Percentiles rank a stretch among this genome's conserved stretches.
Conservation (phyloP, 2,329 filamentous ascomycete genomes). For the Aplosporella prunicola region DNA sequence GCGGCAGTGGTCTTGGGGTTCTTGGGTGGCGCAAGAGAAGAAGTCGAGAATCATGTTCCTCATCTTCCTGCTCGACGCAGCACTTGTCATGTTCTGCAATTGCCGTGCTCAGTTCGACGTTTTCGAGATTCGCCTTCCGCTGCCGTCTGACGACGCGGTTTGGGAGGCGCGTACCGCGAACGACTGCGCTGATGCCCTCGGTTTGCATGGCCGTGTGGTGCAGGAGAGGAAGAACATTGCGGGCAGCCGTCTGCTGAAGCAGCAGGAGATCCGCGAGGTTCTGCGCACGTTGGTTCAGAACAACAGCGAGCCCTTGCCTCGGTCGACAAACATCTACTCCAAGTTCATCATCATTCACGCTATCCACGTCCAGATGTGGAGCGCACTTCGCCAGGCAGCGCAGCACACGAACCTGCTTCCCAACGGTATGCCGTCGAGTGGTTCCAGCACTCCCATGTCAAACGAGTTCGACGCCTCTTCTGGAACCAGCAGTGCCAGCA, state of each 20-base stretch:
- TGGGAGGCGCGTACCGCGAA: constrained; percentile 56
- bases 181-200: constrained; percentile 57
- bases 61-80: constrained; percentile 54
- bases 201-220: constrained; percentile 48
- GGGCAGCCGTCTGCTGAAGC: constrained; percentile 54
- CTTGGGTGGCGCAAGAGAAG: constrained; percentile 64
- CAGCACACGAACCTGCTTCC: constrained; percentile 14
- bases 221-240: constrained; percentile 50
- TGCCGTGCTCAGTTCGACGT: constrained; percentile 52
- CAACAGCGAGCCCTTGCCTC: constrained; percentile 50
- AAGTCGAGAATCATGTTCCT: constrained; percentile 56
- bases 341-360: constrained; percentile 68
- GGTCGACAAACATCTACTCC: constrained; percentile 60
- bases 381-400: constrained; percentile 37
- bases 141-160: constrained; percentile 62
- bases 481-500: constrained; percentile 18
- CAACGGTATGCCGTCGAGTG: constrained; percentile 27
- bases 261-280: constrained; percentile 54
- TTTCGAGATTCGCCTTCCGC: constrained; percentile 55
- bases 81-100: constrained; percentile 65
- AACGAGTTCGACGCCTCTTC: constrained; percentile 34
- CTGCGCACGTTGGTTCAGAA: constrained; percentile 52
- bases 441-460: constrained; percentile 47
- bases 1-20: constrained; percentile 52
- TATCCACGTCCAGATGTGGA: constrained; percentile 54